Base-by-base conservation (phyloP, 768 basidiomycete genomes). In the Boletus rubroflammeus region DNA sequence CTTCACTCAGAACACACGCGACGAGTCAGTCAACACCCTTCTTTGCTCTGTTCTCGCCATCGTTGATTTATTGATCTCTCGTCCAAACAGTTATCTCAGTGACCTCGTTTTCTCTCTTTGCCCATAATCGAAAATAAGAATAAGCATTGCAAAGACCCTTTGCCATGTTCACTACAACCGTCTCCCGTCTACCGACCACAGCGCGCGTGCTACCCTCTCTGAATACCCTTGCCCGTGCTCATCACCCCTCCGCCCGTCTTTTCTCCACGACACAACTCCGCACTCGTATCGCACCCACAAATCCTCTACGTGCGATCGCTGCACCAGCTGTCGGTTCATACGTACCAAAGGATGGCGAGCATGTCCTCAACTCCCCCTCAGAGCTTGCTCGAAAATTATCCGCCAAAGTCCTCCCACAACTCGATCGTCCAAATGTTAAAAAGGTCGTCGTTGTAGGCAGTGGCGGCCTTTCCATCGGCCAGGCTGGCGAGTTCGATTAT, bases 401-500 rank as follows among this genome's bases (percentile, higher is more conserved):
- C 10, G 94, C 95, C 29, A 91, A 88, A 64, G 96, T 98, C 53
- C 80, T 99, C 21, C 95, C 97, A 32, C 90, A 91, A 66, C 79
- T 98, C 32, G 86, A 90, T 40, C 85, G 93, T 35, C 91, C 95
- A 14, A 84, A 97, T 61, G 94, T 98, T 48, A 84, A 88, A 71
- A 94, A 93, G 66, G 97, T 98, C 48, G 82, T 98, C 62, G 93
- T 98, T 56, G 93, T 99, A 23, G 97, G 97, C 54, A 90, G 87
- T 61, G 97, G 97, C 61, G 97, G 97, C 50, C 84, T 99, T 43
- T 88, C 86, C 64, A 99, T 99, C 53, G 97, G 97, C 28, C 97
- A 99, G 72, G 97, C 97, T 5, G 97, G 97, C 71, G 97, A 99
- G 75, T 99, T 99, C 72, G 97, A 99, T 71, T 99, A 99, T 71